Evolutionary conservation across 768 basidiomycete genomes (phyloP).

Genomic region (Nidularia pulvinata): DNA sequence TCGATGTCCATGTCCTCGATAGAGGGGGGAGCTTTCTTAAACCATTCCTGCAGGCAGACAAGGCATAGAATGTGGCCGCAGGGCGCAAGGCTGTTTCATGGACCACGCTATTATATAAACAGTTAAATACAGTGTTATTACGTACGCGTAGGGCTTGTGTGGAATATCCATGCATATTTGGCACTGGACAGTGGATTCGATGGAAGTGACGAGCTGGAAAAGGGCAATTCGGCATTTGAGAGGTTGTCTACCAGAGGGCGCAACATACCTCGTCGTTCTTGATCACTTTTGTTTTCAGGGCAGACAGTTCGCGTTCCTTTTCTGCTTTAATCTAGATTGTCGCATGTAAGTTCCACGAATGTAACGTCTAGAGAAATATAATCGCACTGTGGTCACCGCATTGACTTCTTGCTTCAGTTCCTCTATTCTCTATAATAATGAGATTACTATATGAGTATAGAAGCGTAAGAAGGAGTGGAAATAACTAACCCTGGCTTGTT

Average conservation of each 20-base stretch:
- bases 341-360: neutral
- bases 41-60: conserved; percentile 75
- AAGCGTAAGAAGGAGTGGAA: neutral
- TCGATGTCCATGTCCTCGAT: conserved; percentile 36
- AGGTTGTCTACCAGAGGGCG: neutral
- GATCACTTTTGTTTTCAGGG: conserved; percentile 41
- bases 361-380: neutral
- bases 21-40: conserved; percentile 58
- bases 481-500: conserved; percentile 51
- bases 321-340: conserved; percentile 38
- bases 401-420: conserved; percentile 40
- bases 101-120: too few species aligned
- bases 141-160: conserved; percentile 66
- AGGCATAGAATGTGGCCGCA: conserved; percentile 83
- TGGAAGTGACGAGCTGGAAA: conserved; percentile 46
- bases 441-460: neutral
- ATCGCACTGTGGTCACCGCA: conserved; percentile 20
- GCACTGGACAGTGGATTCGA: conserved; percentile 65
- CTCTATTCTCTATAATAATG: conserved; percentile 42
- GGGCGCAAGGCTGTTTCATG: conserved; percentile 53
- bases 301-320: conserved; percentile 40
- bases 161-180: conserved; percentile 80
- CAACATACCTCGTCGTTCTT: conserved; percentile 57
- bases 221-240: neutral
- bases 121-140: conserved; percentile 6